Percentiles rank a stretch among this genome's conserved stretches.
phyloP scores from a whole-genome alignment of 345 rosid species.

The Rhodamnia argentea region DNA sequence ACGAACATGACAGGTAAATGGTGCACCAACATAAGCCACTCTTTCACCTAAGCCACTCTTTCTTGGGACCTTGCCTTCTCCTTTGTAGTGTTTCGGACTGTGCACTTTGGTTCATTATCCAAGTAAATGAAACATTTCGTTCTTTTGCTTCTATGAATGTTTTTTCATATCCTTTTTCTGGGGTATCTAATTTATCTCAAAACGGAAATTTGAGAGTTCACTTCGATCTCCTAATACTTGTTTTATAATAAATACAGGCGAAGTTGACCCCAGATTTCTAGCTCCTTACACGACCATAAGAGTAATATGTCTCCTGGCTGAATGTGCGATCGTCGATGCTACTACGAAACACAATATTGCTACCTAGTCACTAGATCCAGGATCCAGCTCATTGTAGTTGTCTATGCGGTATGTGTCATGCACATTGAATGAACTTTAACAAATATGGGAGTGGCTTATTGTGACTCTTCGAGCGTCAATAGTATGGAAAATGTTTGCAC shows the following conservation, averaged over 20 bases:
- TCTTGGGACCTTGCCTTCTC: conserved; percentile 54
- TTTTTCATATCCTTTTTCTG: background rate
- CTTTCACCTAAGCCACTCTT: conserved; percentile 30
- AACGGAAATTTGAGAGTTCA: no score
- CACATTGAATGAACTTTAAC: background rate
- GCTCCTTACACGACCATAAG: conserved; percentile 78
- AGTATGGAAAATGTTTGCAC: background rate
- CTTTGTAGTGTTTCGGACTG: conserved; percentile 45
- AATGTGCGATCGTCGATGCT: conserved; percentile 36
- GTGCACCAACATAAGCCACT: conserved; percentile 16
- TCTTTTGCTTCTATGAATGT: background rate
- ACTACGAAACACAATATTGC: conserved; percentile 27
- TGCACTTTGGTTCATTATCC: conserved; percentile 74
- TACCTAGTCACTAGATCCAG: conserved; percentile 53
- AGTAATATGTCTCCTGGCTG: conserved; percentile 62
- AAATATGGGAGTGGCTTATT: background rate
- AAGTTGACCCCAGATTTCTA: conserved; percentile 42
- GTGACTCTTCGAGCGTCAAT: background rate
- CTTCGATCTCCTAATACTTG: no score
- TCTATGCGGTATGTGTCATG: conserved; percentile 45
- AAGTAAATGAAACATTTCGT: conserved; percentile 26
- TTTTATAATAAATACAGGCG: conserved; percentile 23
- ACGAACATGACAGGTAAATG: conserved; percentile 11
- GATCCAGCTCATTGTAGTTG: conserved; percentile 41
- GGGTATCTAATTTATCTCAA: no score